Evolutionary conservation across 495 filamentous ascomycete genomes (phyloP), one percentile per base, ranked within the genome.

Genomic region (Aspergillus ostianus): DNA sequence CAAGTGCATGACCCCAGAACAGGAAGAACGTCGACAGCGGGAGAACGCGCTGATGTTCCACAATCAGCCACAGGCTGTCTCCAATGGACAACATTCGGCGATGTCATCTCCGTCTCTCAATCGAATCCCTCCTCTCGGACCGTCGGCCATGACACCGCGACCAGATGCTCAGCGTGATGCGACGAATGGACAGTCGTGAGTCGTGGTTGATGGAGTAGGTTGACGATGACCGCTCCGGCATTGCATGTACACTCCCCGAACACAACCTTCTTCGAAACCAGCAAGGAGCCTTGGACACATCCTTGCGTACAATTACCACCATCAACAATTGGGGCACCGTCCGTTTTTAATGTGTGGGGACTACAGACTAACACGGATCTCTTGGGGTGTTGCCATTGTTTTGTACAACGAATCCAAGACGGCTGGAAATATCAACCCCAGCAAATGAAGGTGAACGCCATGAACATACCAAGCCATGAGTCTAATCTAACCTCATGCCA

Each of bases 1-100:
- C 20, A 81, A 81, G 47, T 75, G 68, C 58, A 80, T 80, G 77
- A 77, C 77, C 3, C 76, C 76, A 2, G 76, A 80, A 60, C 77
- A 80, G 52, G 76, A 79, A 58, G 76, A 77, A 47, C 76, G 76
- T 23, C 68, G 76, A 6, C 76, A 77, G 49, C 56, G 73, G 19
- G 76, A 80, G 62, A 74, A 77, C 54, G 73, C 73, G 0, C 58
- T 73, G 47, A 61, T 70, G 17, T 55, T 69, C 17, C 66, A 75
- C 20, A 47, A 29, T n/a, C 68, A 68, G 47, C 55, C 63, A 0
- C 63, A 69, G 9, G 47, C 47, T 19, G 29, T 55, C 15, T 21
- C 60, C 45, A 74, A 74, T 57, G 67, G 67, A 6, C 73, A 74
- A 18, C 57, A 61, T 12, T 46, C 64, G 29, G 30, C 55, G 20